Base-by-base conservation (phyloP, 2,329 filamentous ascomycete species). In the Aureobasidium zeae region DNA sequence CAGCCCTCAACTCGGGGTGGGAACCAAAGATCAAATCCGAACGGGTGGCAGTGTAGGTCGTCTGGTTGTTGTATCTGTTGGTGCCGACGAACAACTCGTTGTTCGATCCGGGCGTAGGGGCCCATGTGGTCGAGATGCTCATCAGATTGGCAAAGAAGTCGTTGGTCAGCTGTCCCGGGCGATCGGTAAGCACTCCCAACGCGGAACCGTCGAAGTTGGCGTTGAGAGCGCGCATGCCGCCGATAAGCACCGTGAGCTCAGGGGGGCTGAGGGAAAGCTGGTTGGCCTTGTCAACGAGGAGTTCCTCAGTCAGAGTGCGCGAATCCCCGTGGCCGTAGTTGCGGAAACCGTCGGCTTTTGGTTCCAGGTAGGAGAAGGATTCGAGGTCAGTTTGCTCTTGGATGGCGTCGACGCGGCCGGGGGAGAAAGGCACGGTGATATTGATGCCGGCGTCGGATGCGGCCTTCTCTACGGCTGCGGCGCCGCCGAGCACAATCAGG, bases 61-160 rank as follows among this genome's bases (percentile, higher is more conserved):
- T 72, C 36, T 66, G 55, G 42, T 79, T 79, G 12, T 72, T 74
- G 68, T 78, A 78, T 60, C 76, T 77, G 65, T 85, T 79, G 12
- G 64, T 55, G 25, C 79, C 82, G 49, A 77, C 72, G 61, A 73
- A 86, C 37, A 70, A 44, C 54, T 86, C 81, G n/a, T 66, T 64
- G 7, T 13, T 5, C 26, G 64, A 64, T 0, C 73, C 55, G 64
- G 76, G 77, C n/a, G n/a, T n/a, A n/a, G n/a, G n/a, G n/a, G n/a
- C n/a, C 83, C 83, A 87, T 15, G 64, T 67, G 5, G 73, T 83
- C 61, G 63, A 66, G 55, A 72, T 74, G 56, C 86, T 81, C 17
- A 88, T 73, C 2, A 88, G 70, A 66, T 87, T 86, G 63, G 84
- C 73, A 57, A 88, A 88, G 72, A 86, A 88, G 66, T 87, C 83